These are phyloP conservation scores for Taxillus chinensis DNA, from an alignment of 164 flowering plant genomes.

Conservation along the genomic window DNA sequence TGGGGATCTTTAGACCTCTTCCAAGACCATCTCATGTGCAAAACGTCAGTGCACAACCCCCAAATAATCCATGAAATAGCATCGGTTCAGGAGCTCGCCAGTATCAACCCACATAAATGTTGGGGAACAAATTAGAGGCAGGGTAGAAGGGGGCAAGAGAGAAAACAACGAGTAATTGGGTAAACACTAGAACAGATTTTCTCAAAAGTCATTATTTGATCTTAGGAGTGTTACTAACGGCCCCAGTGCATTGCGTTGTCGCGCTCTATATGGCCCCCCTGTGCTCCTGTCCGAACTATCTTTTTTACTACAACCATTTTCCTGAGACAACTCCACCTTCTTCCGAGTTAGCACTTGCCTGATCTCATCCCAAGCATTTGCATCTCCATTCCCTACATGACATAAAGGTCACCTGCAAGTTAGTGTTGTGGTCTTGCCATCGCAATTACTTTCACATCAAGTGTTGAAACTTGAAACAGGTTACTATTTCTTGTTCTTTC, in stretches of 20 bases:
- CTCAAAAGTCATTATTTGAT: constrained; percentile 37
- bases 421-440: too few species aligned
- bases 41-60: too few species aligned
- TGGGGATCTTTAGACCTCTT: too few species aligned
- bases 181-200: constrained; percentile 2
- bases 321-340: constrained; percentile 48
- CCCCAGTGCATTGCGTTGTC: constrained; percentile 75
- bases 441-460: too few species aligned
- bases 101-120: too few species aligned
- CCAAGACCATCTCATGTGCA: too few species aligned
- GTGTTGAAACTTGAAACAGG: too few species aligned
- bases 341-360: constrained; percentile 44
- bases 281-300: constrained; percentile 29
- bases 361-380: constrained; percentile 63
- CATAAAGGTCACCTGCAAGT: not conserved
- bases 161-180: not conserved
- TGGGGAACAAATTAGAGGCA: too few species aligned
- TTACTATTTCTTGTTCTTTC: too few species aligned
- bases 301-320: constrained; percentile 25
- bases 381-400: constrained; percentile 39
- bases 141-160: too few species aligned
- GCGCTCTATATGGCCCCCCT: constrained; percentile 56
- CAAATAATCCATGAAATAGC: too few species aligned
- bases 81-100: too few species aligned
- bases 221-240: constrained; percentile 67